phyloP scores from a whole-genome alignment of 495 filamentous ascomycete genomes.

The Aspergillus funiculosus region DNA sequence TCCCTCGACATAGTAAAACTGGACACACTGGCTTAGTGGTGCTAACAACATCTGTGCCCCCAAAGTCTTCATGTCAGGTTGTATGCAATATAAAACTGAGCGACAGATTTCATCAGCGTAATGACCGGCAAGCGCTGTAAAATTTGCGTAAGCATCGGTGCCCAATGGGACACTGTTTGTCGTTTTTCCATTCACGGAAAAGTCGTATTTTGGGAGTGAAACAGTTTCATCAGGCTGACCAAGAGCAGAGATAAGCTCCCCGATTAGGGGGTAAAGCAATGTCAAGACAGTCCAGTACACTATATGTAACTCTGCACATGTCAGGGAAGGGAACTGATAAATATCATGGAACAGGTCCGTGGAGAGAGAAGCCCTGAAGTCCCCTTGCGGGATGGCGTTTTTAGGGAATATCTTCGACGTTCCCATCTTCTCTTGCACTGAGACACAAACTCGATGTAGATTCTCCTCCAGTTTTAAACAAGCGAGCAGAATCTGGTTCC shows the following conservation, averaged over 20 bases:
- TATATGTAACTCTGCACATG: slow-evolving; percentile 17
- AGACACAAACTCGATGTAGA: slow-evolving; percentile 13
- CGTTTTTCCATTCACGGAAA: background rate
- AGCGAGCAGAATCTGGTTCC: slow-evolving; percentile 8
- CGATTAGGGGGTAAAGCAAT: slow-evolving; percentile 22
- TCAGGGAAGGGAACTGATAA: slow-evolving; percentile 16
- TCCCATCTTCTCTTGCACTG: slow-evolving; percentile 20
- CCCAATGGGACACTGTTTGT: background rate
- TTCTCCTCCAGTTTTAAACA: slow-evolving; percentile 16
- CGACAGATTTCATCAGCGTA: slow-evolving; percentile 21
- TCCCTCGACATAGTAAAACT: slow-evolving; percentile 19
- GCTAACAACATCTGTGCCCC: slow-evolving; percentile 19
- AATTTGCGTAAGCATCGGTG: slow-evolving; percentile 2
- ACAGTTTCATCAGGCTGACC: background rate
- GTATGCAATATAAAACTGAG: slow-evolving; percentile 17
- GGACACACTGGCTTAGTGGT: slow-evolving; percentile 19
- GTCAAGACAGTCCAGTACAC: slow-evolving; percentile 17
- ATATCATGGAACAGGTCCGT: slow-evolving; percentile 8
- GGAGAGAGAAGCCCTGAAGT: slow-evolving; percentile 13
- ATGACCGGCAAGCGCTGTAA: slow-evolving; percentile 16
- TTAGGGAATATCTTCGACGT: slow-evolving; percentile 5
- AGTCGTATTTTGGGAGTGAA: slow-evolving; percentile 2
- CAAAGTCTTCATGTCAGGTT: slow-evolving; percentile 22
- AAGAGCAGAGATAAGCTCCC: slow-evolving; percentile 17
- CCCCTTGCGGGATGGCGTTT: slow-evolving; percentile 6